phyloP scores from a whole-genome alignment of 345 rosid species.

The Laguncularia racemosa region DNA sequence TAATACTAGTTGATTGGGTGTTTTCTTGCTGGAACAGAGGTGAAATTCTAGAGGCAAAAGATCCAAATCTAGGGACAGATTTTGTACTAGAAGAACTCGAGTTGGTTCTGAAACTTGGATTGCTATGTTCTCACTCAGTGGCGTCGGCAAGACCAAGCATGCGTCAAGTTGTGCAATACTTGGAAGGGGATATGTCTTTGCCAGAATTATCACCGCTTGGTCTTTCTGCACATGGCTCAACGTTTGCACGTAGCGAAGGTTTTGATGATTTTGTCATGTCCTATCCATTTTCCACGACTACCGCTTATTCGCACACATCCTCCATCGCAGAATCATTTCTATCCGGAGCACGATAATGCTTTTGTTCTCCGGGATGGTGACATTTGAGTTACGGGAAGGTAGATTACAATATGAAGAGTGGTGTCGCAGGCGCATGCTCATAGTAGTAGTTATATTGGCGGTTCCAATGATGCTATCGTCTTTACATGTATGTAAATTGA shows the following conservation, averaged over 20 bases:
- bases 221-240: not conserved
- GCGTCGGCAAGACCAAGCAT: conserved; percentile 32
- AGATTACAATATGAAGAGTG: too few relatives aligned
- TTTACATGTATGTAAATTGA: too few relatives aligned
- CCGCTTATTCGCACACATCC: not conserved
- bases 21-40: conserved; percentile 26
- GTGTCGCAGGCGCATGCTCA: too few relatives aligned
- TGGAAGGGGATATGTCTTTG: conserved; percentile 8
- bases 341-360: conserved; percentile 5
- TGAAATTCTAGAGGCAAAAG: conserved; percentile 21
- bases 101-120: conserved; percentile 34
- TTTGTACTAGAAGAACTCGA: conserved; percentile 24
- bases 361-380: not conserved
- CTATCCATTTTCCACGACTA: conserved; percentile 5
- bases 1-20: conserved; percentile 32
- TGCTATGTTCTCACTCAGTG: conserved; percentile 26
- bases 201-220: conserved; percentile 1
- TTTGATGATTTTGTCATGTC: conserved; percentile 6
- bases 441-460: too few relatives aligned
- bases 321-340: conserved; percentile 5
- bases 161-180: conserved; percentile 15
- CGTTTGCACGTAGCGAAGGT: not conserved
- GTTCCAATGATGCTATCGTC: too few relatives aligned
- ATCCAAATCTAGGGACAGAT: conserved; percentile 25
- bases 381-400: not conserved